phyloP scores from a whole-genome alignment of 352 stramenopile species.

The Globisporangium nodosum region DNA sequence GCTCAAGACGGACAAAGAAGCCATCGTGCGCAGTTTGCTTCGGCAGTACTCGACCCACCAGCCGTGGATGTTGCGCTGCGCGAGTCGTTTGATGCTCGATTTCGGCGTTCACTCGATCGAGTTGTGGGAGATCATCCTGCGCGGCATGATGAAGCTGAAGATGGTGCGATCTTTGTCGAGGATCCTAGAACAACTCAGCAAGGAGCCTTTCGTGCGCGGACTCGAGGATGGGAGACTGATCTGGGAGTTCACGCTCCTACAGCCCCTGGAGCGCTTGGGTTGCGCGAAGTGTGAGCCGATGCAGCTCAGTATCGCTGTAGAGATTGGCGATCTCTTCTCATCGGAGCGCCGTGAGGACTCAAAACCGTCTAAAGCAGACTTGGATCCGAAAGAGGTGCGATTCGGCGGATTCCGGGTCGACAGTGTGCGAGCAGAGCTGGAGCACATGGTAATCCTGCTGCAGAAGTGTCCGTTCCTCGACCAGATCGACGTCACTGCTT shows the following conservation, averaged over 20 bases:
- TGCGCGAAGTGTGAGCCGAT: neutral
- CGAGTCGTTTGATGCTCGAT: constrained; percentile 41
- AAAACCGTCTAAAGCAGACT: neutral
- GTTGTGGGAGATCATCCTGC: constrained; percentile 46
- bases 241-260: constrained; percentile 36
- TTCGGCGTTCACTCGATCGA: constrained; percentile 34
- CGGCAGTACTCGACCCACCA: constrained; percentile 23
- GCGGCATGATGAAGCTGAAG: constrained; percentile 30
- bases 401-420: constrained; percentile 20
- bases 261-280: constrained; percentile 15
- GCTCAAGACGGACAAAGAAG: constrained; percentile 41
- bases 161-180: constrained; percentile 44
- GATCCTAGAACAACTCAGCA: constrained; percentile 29
- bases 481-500: constrained; percentile 38
- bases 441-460: constrained; percentile 31
- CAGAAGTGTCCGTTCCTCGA: constrained; percentile 59
- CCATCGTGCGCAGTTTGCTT: constrained; percentile 36
- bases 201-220: constrained; percentile 27
- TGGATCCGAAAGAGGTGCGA: constrained; percentile 7
- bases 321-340: neutral
- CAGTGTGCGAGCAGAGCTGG: constrained; percentile 18
- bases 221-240: constrained; percentile 24
- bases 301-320: constrained; percentile 1
- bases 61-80: constrained; percentile 33
- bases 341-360: neutral